Evolutionary conservation across 2,329 filamentous ascomycete species (phyloP).

Genomic region (Aspergillus pseudoviridinutans): DNA sequence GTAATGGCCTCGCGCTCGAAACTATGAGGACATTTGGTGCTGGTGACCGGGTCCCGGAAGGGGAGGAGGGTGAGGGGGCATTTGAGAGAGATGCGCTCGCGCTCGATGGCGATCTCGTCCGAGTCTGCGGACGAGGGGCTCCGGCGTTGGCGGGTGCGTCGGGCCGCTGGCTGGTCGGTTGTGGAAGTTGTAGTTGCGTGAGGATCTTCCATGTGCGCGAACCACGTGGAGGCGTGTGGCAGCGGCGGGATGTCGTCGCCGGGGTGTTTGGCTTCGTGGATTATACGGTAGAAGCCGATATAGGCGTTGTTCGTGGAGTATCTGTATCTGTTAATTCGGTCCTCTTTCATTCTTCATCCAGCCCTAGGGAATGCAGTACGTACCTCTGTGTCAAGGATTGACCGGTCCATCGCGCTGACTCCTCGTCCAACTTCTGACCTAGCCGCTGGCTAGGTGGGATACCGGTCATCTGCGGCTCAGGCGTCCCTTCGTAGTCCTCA

Average conservation of each 20-base stretch:
- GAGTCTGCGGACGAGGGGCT: constrained; percentile 26
- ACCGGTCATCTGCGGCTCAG: constrained; percentile 32
- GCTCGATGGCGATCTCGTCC: constrained; percentile 45
- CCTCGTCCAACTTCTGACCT: constrained; percentile 31
- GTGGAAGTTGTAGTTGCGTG: constrained; percentile 10
- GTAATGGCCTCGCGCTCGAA: constrained; percentile 47
- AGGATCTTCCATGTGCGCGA: constrained; percentile 47
- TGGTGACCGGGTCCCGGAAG: constrained; percentile 46
- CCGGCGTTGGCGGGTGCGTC: constrained; percentile 18
- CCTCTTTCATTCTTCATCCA: neutral
- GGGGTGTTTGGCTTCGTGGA: constrained; percentile 57
- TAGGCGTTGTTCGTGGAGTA: constrained; percentile 61
- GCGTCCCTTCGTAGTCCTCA: constrained; percentile 37
- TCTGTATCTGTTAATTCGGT: constrained; percentile 18
- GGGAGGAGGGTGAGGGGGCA: constrained; percentile 47
- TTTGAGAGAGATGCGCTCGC: constrained; percentile 43
- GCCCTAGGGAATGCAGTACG: constrained; percentile 5
- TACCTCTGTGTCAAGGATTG: constrained; percentile 43
- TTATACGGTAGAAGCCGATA: constrained; percentile 55
- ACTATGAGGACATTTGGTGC: constrained; percentile 47
- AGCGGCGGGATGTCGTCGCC: constrained; percentile 51
- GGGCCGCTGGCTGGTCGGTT: constrained; percentile 11
- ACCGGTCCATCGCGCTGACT: constrained; percentile 32
- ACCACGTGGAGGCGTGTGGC: constrained; percentile 60
- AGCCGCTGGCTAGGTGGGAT: constrained; percentile 35